Conservation (phyloP, 1,284 basidiomycete species). For the Ganoderma sinense region DNA sequence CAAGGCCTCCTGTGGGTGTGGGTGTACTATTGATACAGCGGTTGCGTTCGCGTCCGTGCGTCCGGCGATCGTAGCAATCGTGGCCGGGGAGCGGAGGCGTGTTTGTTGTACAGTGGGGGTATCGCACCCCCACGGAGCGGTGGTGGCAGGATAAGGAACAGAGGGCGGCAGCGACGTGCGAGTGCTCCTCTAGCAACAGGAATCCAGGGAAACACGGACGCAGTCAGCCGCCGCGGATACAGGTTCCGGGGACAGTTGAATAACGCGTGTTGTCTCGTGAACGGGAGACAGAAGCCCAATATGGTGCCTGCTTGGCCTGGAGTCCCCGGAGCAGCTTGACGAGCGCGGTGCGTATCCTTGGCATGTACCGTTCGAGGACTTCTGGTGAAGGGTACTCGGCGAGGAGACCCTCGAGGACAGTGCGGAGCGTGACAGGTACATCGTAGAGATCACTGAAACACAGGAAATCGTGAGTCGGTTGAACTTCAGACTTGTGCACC, state of each 20-base stretch:
- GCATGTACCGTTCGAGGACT: slow-evolving; percentile 79
- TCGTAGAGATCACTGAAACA: slow-evolving; percentile 79
- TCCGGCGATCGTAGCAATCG: slow-evolving; percentile 11
- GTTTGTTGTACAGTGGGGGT: slow-evolving; percentile 26
- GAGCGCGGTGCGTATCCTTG: slow-evolving; percentile 83
- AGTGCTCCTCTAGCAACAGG: background rate
- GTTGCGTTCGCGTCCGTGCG: slow-evolving; percentile 8
- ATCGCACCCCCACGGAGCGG: slow-evolving; percentile 13
- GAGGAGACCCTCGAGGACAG: slow-evolving; percentile 85
- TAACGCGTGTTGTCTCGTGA: slow-evolving; percentile 14
- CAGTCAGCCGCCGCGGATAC: slow-evolving; percentile 19
- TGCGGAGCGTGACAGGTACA: slow-evolving; percentile 83
- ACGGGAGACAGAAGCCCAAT: slow-evolving; percentile 40
- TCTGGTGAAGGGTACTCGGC: slow-evolving; percentile 84
- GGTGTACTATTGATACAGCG: slow-evolving; percentile 27
- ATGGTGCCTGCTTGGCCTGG: slow-evolving; percentile 83
- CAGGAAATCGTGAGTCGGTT: slow-evolving; percentile 7
- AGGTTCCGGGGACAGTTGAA: slow-evolving; percentile 6
- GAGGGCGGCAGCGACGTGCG: background rate
- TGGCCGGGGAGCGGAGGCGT: slow-evolving; percentile 11
- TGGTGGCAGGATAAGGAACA: background rate
- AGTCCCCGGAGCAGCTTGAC: slow-evolving; percentile 85
- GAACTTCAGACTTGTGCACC: background rate
- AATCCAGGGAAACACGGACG: background rate
- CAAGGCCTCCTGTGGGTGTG: background rate